Evolutionary conservation across 1,139 yeast species (phyloP), one percentile per base, ranked within the genome.

Genomic region (Saccharomycopsis phalli): DNA sequence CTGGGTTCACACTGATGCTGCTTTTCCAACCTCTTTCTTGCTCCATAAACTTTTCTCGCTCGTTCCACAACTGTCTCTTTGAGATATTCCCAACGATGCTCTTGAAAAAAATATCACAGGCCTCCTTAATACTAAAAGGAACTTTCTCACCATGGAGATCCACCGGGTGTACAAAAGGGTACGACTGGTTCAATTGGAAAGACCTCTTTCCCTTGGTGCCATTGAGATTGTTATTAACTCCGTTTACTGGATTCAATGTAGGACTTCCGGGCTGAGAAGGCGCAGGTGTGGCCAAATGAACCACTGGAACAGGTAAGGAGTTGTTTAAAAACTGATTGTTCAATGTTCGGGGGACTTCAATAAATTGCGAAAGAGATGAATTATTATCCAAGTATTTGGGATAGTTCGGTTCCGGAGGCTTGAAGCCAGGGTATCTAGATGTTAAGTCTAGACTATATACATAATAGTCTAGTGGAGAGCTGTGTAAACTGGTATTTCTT

Each of bases 221-320:
- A 1, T 75, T 76, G 62, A 69, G 63, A 42, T 60, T 68, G 35
- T 68, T 72, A 3, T 70, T 33, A n/a, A n/a, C n/a, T 35, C 36
- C 38, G 16, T 19, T n/a, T 13, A 13, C 37, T 29, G 55, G 64
- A 36, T 46, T 52, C 40, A 43, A 6, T 8, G 38, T 65, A 20
- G 94, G 87, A 1, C 81, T 71, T 7, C 74, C 58, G 0, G 83
- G 80, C 0, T 95, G 95, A 0, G 95, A 81, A 1, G 95, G 93
- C 0, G 81, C 83, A 0, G 95, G 95, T 0, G 95, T 86, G 0
- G 95, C 88, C 14, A 87, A 69, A 57, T 87, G 95, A 2, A 81
- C 62, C 1, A 62, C 68, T 28, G 82, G 86, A 0, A 74, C 66
- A 1, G 84, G 82, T 16, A 79, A 58, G 34, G 74, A 69, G 35